A percentile compares a stretch with the other conserved stretches of the same genome.
Evolutionary conservation across 192 early-diverging fungal genomes (phyloP).

Genomic region (Podila epicladia): DNA sequence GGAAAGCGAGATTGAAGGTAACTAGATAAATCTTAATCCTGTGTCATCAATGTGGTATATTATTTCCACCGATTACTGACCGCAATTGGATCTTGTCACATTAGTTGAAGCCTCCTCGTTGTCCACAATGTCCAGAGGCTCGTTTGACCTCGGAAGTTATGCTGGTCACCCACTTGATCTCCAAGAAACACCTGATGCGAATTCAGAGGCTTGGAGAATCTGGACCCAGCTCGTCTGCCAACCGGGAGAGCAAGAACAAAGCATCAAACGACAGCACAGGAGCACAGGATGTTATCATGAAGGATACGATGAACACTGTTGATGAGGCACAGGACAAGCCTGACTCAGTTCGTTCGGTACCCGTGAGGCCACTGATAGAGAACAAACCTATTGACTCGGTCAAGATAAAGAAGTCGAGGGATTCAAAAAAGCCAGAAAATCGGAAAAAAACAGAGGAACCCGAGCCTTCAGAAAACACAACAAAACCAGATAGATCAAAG

Average conservation of each 20-base stretch:
- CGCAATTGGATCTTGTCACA: too few species aligned
- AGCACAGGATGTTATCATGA: not conserved
- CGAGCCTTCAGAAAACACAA: too few species aligned
- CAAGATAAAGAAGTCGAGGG: too few species aligned
- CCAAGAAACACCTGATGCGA: constrained; percentile 16
- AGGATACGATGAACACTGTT: not conserved
- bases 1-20: constrained; percentile 18
- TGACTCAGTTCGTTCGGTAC: not conserved
- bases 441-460: too few species aligned
- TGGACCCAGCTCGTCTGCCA: not conserved
- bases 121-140: constrained; percentile 17
- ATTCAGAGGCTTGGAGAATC: not conserved
- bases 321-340: not conserved
- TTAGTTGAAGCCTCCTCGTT: constrained; percentile 17
- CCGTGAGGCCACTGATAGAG: not conserved
- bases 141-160: constrained; percentile 26
- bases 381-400: too few species aligned
- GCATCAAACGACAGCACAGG: not conserved
- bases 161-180: constrained; percentile 20
- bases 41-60: too few species aligned
- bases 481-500: not conserved
- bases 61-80: too few species aligned
- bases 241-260: not conserved
- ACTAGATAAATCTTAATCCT: not conserved
- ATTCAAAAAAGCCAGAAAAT: too few species aligned